phyloP scores from a whole-genome alignment of 345 rosid genomes.

The Cardamine resedifolia region DNA sequence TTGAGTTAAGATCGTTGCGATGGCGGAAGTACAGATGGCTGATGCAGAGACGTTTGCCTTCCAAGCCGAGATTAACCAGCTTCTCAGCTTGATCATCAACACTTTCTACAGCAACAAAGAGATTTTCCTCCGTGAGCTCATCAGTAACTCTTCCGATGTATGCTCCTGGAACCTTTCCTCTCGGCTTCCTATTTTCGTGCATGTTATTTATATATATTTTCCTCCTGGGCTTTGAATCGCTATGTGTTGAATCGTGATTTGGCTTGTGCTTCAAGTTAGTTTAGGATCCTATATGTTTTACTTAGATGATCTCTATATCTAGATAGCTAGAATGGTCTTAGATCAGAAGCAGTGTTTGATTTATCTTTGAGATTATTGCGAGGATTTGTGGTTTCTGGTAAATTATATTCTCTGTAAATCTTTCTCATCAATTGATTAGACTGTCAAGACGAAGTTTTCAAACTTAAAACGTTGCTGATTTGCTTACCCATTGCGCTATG shows the following conservation, averaged over 20 bases:
- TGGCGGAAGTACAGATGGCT: slow-evolving; percentile 77
- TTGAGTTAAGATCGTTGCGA: slow-evolving; percentile 12
- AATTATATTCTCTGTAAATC: neutral
- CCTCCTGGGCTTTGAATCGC: neutral
- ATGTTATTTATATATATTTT: neutral
- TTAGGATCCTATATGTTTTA: neutral
- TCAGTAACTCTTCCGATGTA: slow-evolving; percentile 43
- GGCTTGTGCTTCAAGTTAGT: slow-evolving; percentile 4
- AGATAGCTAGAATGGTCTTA: neutral
- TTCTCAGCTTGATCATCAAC: slow-evolving; percentile 78
- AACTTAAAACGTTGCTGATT: neutral
- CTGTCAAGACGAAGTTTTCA: neutral
- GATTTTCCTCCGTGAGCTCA: slow-evolving; percentile 50
- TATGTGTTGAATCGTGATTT: neutral
- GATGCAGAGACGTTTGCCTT: slow-evolving; percentile 90
- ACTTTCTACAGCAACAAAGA: slow-evolving; percentile 95
- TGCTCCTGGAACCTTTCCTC: neutral
- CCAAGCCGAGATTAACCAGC: slow-evolving; percentile 93
- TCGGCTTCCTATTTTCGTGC: neutral
- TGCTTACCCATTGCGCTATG: neutral
- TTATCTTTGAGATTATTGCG: neutral
- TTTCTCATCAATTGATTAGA: too few relatives aligned
- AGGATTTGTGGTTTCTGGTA: neutral
- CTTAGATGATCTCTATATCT: neutral
- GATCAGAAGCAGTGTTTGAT: neutral